Percentiles rank a stretch among this genome's conserved stretches.
phyloP scores from a whole-genome alignment of 169 alveolate species.

The Blepharisma undulans region DNA sequence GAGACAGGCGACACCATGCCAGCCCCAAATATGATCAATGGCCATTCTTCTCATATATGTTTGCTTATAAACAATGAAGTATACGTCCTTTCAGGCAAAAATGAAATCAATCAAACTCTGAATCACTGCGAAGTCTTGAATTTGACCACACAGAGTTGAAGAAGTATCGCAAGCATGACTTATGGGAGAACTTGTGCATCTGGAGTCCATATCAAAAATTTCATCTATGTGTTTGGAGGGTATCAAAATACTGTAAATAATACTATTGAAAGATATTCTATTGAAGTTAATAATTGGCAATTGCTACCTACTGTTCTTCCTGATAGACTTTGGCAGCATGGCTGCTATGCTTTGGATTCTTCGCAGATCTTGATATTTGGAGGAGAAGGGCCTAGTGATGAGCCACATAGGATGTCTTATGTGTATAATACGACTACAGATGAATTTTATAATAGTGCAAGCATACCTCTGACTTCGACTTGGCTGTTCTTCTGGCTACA shows the following conservation, averaged over 20 bases:
- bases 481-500: slow-evolving; percentile 37
- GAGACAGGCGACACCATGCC: background rate
- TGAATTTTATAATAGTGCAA: background rate
- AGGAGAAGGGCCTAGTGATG: slow-evolving; percentile 33
- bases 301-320: slow-evolving; percentile 3
- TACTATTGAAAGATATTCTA: slow-evolving; percentile 27
- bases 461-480: background rate
- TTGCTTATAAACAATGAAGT: background rate
- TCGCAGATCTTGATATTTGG: slow-evolving; percentile 33
- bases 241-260: background rate
- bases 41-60: slow-evolving; percentile 38
- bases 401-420: slow-evolving; percentile 22
- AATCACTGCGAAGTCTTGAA: slow-evolving; percentile 27
- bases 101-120: background rate
- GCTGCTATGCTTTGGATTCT: slow-evolving; percentile 31
- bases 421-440: slow-evolving; percentile 5
- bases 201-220: background rate
- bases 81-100: slow-evolving; percentile 36
- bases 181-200: slow-evolving; percentile 37
- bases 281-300: slow-evolving; percentile 3
- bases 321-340: slow-evolving; percentile 37
- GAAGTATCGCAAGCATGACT: background rate
- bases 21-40: slow-evolving; percentile 6
- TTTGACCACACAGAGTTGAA: background rate
- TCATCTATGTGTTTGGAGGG: slow-evolving; percentile 39